Conservation (phyloP, 345 rosid genomes). For the Rhodamnia rubescens region DNA sequence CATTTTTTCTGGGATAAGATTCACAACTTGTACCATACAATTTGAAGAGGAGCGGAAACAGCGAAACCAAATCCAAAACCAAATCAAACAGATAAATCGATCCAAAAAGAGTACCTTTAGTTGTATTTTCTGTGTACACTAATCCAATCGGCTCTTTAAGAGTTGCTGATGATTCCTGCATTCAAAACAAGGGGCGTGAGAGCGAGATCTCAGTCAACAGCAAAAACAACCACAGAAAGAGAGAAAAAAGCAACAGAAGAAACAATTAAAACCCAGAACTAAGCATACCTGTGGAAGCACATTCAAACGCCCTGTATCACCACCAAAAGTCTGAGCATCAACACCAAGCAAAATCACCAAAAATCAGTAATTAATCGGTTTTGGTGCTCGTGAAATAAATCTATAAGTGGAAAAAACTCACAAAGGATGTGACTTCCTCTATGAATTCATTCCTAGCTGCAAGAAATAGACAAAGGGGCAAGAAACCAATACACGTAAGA, state of each 20-base stretch:
- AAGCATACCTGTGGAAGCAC: slow-evolving; percentile 57
- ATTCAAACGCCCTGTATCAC: slow-evolving; percentile 48
- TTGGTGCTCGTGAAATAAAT: neutral
- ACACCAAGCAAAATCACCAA: neutral
- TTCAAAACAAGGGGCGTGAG: slow-evolving; percentile 3
- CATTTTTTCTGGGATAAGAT: neutral
- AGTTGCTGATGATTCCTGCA: slow-evolving; percentile 44
- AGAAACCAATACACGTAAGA: neutral
- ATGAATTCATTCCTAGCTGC: slow-evolving; percentile 62
- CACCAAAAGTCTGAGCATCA: slow-evolving; percentile 36
- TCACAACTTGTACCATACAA: neutral
- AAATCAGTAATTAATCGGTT: neutral
- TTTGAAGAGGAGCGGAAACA: neutral
- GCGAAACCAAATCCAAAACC: neutral
- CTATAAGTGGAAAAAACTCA: slow-evolving; percentile 8
- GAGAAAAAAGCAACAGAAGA: neutral
- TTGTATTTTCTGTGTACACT: slow-evolving; percentile 31
- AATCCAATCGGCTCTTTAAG: slow-evolving; percentile 44
- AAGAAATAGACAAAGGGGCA: neutral
- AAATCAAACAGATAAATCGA: neutral
- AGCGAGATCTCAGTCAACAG: slow-evolving; percentile 14
- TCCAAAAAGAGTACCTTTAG: slow-evolving; percentile 16
- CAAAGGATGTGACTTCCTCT: slow-evolving; percentile 59
- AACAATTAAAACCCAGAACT: neutral
- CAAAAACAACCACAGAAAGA: neutral